A percentile compares a stretch with the other conserved stretches of the same genome.
Conservation (phyloP, 2,329 filamentous ascomycete genomes). For the Epichloe elymi region DNA sequence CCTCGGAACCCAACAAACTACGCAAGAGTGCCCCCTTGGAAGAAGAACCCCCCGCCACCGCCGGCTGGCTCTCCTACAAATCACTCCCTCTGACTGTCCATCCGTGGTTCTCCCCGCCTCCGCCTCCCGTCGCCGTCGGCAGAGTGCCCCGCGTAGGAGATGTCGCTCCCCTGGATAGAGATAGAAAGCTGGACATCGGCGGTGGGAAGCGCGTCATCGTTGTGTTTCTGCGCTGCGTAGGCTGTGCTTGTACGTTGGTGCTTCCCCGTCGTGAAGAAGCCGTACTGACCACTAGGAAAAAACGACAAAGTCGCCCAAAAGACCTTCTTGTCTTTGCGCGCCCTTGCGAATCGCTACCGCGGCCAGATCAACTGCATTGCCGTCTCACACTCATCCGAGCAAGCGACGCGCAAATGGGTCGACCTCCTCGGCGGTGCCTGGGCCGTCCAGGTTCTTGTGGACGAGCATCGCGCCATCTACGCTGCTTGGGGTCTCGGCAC, state of each 20-base stretch:
- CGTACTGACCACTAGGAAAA: no score
- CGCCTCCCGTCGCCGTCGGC: conserved; percentile 33
- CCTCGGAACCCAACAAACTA: conserved; percentile 19
- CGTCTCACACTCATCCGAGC: conserved; percentile 43
- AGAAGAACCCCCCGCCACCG: conserved; percentile 19
- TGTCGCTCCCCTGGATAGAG: conserved; percentile 30
- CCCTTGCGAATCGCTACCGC: conserved; percentile 38
- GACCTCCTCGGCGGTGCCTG: conserved; percentile 44
- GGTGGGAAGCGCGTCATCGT: conserved; percentile 32
- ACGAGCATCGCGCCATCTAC: conserved; percentile 43
- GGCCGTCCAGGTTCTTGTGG: conserved; percentile 41
- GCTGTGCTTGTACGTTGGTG: conserved; percentile 36
- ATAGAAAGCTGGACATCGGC: conserved; percentile 29
- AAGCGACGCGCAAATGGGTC: conserved; percentile 44
- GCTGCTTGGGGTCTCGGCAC: conserved; percentile 46
- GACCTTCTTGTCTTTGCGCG: conserved; percentile 41
- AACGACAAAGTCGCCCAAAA: conserved; percentile 35
- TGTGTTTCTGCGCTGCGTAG: conserved; percentile 41
- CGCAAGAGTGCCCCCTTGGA: conserved; percentile 19
- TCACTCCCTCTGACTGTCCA: conserved; percentile 38
- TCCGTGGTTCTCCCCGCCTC: conserved; percentile 38
- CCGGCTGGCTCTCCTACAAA: conserved; percentile 36
- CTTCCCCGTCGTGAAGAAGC: no score
- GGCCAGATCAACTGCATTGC: conserved; percentile 40
- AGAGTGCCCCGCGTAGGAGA: conserved; percentile 35